Conservation (phyloP, 805 yeast genomes). For the Candida adriatica region DNA sequence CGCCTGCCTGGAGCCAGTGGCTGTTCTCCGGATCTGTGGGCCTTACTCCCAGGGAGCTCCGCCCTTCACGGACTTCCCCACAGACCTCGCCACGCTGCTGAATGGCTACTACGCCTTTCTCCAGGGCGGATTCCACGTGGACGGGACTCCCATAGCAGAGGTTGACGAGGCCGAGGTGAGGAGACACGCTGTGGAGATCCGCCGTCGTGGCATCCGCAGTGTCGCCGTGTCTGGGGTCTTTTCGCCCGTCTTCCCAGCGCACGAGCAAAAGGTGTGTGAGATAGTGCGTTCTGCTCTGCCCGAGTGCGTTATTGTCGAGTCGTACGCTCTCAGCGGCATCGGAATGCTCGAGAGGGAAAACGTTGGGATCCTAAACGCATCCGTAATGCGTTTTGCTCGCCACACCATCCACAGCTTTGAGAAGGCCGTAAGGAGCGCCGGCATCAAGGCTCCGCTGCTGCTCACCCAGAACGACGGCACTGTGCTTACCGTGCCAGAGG, state of each 20-base stretch:
- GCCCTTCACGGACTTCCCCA: constrained; percentile 41
- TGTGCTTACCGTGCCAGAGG: constrained; percentile 35
- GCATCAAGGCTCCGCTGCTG: constrained; percentile 33
- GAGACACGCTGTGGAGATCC: constrained; percentile 27
- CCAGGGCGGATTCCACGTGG: constrained; percentile 38
- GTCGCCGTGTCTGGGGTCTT: constrained; percentile 37
- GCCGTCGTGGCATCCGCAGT: constrained; percentile 26
- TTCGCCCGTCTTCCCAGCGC: constrained; percentile 31
- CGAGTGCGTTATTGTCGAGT: constrained; percentile 29
- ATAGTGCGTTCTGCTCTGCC: constrained; percentile 31
- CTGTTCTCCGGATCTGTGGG: constrained; percentile 39
- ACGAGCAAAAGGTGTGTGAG: constrained; percentile 30
- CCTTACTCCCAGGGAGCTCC: constrained; percentile 32
- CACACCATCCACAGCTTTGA: constrained; percentile 34
- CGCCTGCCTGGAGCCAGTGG: constrained; percentile 36
- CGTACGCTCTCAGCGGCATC: constrained; percentile 36
- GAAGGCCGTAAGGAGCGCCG: constrained; percentile 30
- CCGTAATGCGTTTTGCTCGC: constrained; percentile 36
- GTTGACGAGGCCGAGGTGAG: constrained; percentile 27
- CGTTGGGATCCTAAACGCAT: constrained; percentile 40
- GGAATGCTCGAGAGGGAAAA: constrained; percentile 42
- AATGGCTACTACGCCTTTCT: constrained; percentile 30
- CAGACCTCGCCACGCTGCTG: constrained; percentile 28
- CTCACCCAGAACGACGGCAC: constrained; percentile 47
- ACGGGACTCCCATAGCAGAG: constrained; percentile 32